Evolutionary conservation across 2,329 filamentous ascomycete species (phyloP).

Genomic region (Fusarium lyarnte): DNA sequence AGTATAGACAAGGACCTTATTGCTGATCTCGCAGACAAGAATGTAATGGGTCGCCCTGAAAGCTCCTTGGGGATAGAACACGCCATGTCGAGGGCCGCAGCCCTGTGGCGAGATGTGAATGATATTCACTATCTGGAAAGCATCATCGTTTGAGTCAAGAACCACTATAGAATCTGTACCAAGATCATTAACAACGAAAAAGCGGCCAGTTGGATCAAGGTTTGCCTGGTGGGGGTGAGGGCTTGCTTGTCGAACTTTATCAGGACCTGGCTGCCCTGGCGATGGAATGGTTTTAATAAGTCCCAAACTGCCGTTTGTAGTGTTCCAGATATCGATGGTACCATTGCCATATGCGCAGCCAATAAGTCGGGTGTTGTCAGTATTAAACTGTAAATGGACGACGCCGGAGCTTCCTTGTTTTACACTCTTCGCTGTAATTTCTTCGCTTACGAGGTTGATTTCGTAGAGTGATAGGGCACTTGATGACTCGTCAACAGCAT

Average conservation of each 20-base stretch:
- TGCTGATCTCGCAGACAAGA: constrained; percentile 58
- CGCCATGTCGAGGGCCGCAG: constrained; percentile 61
- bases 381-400: constrained; percentile 58
- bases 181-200: constrained; percentile 54
- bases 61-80: constrained; percentile 52
- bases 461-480: constrained; percentile 50
- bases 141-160: constrained; percentile 50
- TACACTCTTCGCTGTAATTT: constrained; percentile 43
- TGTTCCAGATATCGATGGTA: constrained; percentile 57
- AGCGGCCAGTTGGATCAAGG: constrained; percentile 54
- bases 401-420: constrained; percentile 52
- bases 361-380: constrained; percentile 55
- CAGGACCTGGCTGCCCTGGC: background rate
- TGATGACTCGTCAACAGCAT: constrained; percentile 58
- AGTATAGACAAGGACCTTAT: constrained; percentile 54
- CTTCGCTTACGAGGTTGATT: constrained; percentile 47
- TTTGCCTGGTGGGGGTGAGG: constrained; percentile 51
- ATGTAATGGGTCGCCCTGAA: constrained; percentile 54
- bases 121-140: constrained; percentile 48
- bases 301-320: constrained; percentile 48
- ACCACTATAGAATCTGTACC: constrained; percentile 54
- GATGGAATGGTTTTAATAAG: background rate
- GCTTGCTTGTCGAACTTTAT: background rate
- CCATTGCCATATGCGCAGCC: constrained; percentile 54
- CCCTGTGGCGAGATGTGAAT: constrained; percentile 46